These are phyloP conservation scores for Fagopyrum esculentum DNA, from an alignment of 148 eudicot genomes.

Conservation along the genomic window DNA sequence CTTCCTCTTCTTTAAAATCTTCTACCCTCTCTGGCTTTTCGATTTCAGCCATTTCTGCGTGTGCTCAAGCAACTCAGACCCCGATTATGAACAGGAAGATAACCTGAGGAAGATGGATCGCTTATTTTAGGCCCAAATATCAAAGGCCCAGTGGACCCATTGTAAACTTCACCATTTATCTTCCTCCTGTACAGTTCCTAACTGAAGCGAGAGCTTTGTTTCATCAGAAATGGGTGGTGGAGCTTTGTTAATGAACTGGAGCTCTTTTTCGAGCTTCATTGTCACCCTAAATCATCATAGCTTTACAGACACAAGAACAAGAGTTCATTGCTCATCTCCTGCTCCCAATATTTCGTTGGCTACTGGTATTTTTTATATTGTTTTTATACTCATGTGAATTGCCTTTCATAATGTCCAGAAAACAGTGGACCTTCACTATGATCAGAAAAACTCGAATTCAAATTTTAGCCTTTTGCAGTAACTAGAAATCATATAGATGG, in stretches of 20 bases:
- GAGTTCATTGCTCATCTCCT: not conserved
- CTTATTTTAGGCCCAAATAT: no score
- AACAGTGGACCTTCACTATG: not conserved
- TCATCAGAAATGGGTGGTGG: conserved; percentile 5
- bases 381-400: not conserved
- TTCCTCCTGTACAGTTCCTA: not conserved
- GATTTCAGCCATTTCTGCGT: conserved; percentile 4
- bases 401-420: not conserved
- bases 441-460: not conserved
- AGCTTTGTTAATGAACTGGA: not conserved
- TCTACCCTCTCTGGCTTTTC: not conserved
- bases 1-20: conserved; percentile 4
- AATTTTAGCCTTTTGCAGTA: not conserved
- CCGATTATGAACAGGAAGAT: not conserved
- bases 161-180: not conserved
- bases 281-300: not conserved
- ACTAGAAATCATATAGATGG: not conserved
- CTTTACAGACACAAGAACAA: not conserved
- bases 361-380: not conserved
- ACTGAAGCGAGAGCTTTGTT: not conserved
- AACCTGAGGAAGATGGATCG: not conserved
- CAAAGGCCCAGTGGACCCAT: no score
- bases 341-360: not conserved
- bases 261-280: not conserved
- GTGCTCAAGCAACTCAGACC: not conserved